These are phyloP conservation scores for Camptophora hylomeconis DNA, from an alignment of 2,329 filamentous ascomycete species.

Conservation along the genomic window DNA sequence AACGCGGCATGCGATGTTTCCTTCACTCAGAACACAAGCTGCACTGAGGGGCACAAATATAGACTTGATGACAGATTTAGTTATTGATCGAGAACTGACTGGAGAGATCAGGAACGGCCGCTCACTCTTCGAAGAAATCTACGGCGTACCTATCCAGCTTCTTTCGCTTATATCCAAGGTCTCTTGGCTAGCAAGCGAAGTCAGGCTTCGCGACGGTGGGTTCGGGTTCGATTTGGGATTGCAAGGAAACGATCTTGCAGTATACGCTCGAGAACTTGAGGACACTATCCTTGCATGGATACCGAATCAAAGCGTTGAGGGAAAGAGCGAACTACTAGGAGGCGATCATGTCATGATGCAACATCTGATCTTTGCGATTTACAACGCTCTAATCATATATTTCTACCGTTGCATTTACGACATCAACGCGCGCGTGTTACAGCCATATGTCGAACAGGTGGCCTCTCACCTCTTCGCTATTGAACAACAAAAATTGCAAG, in stretches of 20 bases:
- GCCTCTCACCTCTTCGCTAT: constrained; percentile 26
- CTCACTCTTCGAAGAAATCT: constrained; percentile 33
- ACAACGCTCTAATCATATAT: constrained; percentile 32
- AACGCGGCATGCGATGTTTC: too few relatives aligned
- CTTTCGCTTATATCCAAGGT: constrained; percentile 30
- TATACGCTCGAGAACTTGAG: constrained; percentile 23
- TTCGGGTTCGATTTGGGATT: too few relatives aligned
- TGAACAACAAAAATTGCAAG: constrained; percentile 21
- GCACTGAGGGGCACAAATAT: too few relatives aligned
- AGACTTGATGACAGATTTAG: too few relatives aligned
- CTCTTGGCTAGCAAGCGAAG: too few relatives aligned
- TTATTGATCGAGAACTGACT: constrained; percentile 29
- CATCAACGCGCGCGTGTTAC: constrained; percentile 28
- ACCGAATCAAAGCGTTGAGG: background rate
- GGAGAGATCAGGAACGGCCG: too few relatives aligned
- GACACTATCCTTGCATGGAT: constrained; percentile 19
- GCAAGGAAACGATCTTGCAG: constrained; percentile 27
- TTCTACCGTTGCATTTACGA: constrained; percentile 34
- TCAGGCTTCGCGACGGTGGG: too few relatives aligned
- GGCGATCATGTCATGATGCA: constrained; percentile 14
- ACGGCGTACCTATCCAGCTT: constrained; percentile 31
- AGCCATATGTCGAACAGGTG: constrained; percentile 25
- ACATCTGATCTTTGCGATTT: constrained; percentile 27
- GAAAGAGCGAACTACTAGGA: background rate
- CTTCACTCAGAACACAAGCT: too few relatives aligned